Base-by-base conservation (phyloP, 495 filamentous ascomycete species). In the Xylaria curta region DNA sequence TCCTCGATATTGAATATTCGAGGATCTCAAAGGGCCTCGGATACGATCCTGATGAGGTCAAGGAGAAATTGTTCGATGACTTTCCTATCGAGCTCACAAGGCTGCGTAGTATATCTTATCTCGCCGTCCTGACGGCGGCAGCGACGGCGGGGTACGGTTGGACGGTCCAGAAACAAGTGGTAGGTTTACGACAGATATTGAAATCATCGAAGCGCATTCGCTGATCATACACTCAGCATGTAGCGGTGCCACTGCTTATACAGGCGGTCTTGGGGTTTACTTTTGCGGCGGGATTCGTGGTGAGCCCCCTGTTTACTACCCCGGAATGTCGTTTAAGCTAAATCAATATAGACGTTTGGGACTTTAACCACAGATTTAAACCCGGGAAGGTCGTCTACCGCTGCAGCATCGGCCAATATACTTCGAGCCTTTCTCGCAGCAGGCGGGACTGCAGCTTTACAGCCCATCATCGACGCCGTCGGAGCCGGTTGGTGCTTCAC, bases 401-500 rank as follows among this genome's bases (percentile, higher is more conserved):
- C 74, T 13, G 54, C 46, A 42, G 75, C 75, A 15, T 38, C 74
- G 15, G 28, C 49, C n/a, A 76, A 76, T 28, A 54, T 77, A 7
- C 10, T 67, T 10, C 59, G 75, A 17, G 73, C 74, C 36, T 59
- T 53, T 0, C 47, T 77, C 26, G 53, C 71, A 24, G 75, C 75
- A 26, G 61, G 28, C 19, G 69, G 49, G 15, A 53, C 66, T 2
- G 74, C 74, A n/a, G 73, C 63, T 15, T 47, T 76, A 33, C 69
- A 76, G 56, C 75, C 69, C 9, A 69, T 76, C n/a, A 49, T 76
- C 31, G 64, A 66, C 33, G n/a, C 58, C 10, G 53, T 74, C 28
- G 74, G 75, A 31, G 26, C 63, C 54, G 66, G 75, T 40, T 71
- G 68, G 56, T 58, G 46, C 31, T 76, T 76, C 59, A 76, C 73